These are phyloP conservation scores for Phytopythium oedochilum DNA, from an alignment of 352 stramenopile species.

Conservation along the genomic window DNA sequence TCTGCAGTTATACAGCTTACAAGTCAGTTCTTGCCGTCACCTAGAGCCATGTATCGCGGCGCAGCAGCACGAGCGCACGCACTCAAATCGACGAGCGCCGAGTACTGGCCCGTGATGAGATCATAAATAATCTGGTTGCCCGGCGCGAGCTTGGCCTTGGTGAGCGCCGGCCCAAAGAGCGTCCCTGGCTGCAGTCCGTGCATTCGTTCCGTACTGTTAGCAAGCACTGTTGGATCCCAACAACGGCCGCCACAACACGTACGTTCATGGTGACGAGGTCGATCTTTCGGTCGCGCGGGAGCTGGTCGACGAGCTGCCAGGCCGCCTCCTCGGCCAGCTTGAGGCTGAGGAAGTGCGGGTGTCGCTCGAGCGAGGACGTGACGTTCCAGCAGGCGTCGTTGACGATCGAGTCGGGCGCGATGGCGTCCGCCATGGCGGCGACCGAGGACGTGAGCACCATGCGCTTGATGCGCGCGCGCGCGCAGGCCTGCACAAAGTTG, in stretches of 20 bases:
- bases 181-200: slow-evolving; percentile 63
- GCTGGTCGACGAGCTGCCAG: slow-evolving; percentile 85
- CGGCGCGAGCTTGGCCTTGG: slow-evolving; percentile 75
- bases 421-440: slow-evolving; percentile 79
- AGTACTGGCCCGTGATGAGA: slow-evolving; percentile 83
- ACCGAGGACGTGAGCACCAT: slow-evolving; percentile 84
- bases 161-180: slow-evolving; percentile 76
- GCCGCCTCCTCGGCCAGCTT: slow-evolving; percentile 85
- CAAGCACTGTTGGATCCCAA: too few relatives aligned
- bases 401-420: slow-evolving; percentile 71
- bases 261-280: slow-evolving; percentile 88
- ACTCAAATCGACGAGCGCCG: slow-evolving; percentile 83
- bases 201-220: too few relatives aligned
- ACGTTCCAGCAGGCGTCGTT: slow-evolving; percentile 87
- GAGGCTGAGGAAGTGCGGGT: slow-evolving; percentile 85
- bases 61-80: slow-evolving; percentile 5
- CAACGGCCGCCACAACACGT: too few relatives aligned
- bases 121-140: slow-evolving; percentile 88
- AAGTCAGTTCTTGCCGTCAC: not conserved
- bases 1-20: slow-evolving; percentile 21
- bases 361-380: slow-evolving; percentile 74
- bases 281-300: slow-evolving; percentile 74
- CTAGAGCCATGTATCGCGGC: too few relatives aligned
- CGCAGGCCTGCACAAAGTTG: slow-evolving; percentile 88
- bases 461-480: slow-evolving; percentile 70